Percentiles rank a stretch among this genome's conserved stretches.
These are phyloP conservation scores for Lasiodiplodia sp. DNA, from an alignment of 2,329 filamentous ascomycete genomes.

Conservation along the genomic window DNA sequence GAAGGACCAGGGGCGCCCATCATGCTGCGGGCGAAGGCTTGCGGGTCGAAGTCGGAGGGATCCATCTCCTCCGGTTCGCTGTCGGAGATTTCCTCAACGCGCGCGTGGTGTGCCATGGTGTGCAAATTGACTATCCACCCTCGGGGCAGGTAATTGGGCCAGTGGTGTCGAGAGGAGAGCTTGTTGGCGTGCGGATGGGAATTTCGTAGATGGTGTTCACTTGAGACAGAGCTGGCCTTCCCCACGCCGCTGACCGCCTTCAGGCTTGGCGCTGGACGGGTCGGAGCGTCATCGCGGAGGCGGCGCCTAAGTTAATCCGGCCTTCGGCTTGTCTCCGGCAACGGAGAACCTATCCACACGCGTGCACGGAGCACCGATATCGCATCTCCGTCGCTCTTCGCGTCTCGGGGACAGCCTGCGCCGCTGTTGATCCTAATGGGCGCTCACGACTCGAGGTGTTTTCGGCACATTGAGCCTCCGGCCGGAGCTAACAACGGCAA, in stretches of 20 bases:
- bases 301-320: constrained; percentile 8
- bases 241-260: constrained; percentile 22
- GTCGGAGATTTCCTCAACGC: constrained; percentile 92
- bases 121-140: not conserved
- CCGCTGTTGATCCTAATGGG: constrained; percentile 11
- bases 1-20: constrained; percentile 32
- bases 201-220: not conserved
- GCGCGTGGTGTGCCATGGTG: constrained; percentile 78
- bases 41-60: constrained; percentile 84
- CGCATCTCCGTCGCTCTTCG: not conserved
- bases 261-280: not conserved
- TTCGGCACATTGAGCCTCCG: not conserved
- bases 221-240: not conserved
- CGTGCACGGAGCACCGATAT: not conserved
- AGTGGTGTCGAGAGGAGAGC: not conserved
- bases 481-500: not conserved
- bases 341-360: not conserved
- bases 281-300: not conserved
- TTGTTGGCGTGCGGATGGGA: not conserved
- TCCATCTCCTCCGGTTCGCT: constrained; percentile 73
- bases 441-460: not conserved
- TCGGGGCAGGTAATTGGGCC: not conserved
- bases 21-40: constrained; percentile 65
- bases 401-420: not conserved
- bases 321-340: constrained; percentile 1